These are phyloP conservation scores for Colletotrichum musicola DNA, from an alignment of 2,329 filamentous ascomycete species.

Conservation along the genomic window DNA sequence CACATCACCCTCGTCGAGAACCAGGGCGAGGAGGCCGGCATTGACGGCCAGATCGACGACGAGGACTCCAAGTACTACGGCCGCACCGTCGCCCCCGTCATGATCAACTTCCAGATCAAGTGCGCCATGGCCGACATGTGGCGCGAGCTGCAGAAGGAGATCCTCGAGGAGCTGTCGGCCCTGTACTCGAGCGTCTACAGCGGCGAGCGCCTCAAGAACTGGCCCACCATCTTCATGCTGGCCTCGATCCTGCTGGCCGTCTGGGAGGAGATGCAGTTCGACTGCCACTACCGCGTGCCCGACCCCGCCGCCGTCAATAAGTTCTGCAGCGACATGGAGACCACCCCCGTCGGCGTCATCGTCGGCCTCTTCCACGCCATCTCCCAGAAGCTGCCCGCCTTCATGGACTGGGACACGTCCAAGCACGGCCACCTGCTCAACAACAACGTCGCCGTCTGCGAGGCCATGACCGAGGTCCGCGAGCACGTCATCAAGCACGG, in stretches of 20 bases:
- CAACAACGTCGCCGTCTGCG: slow-evolving; percentile 92
- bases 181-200: slow-evolving; percentile 99
- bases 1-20: slow-evolving; percentile 96
- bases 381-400: slow-evolving; percentile 92
- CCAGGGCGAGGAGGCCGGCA: slow-evolving; percentile 80
- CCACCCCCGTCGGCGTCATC: slow-evolving; percentile 93
- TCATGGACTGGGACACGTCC: slow-evolving; percentile 93
- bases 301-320: slow-evolving; percentile 88
- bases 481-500: slow-evolving; percentile 94
- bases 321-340: slow-evolving; percentile 98
- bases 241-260: slow-evolving; percentile 92
- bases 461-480: slow-evolving; percentile 95
- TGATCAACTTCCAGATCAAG: slow-evolving; percentile 99
- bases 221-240: slow-evolving; percentile 98
- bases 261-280: slow-evolving; percentile 99
- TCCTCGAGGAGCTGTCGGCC: slow-evolving; percentile 90
- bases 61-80: slow-evolving; percentile 88
- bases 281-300: slow-evolving; percentile 94
- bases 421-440: slow-evolving; percentile 92
- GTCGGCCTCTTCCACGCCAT: slow-evolving; percentile 98
- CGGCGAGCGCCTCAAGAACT: slow-evolving; percentile 97
- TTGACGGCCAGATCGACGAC: slow-evolving; percentile 88
- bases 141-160: slow-evolving; percentile 96
- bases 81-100: slow-evolving; percentile 92
- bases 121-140: slow-evolving; percentile 97